Conservation (phyloP, 164 flowering plant species). For the Santalum album region DNA sequence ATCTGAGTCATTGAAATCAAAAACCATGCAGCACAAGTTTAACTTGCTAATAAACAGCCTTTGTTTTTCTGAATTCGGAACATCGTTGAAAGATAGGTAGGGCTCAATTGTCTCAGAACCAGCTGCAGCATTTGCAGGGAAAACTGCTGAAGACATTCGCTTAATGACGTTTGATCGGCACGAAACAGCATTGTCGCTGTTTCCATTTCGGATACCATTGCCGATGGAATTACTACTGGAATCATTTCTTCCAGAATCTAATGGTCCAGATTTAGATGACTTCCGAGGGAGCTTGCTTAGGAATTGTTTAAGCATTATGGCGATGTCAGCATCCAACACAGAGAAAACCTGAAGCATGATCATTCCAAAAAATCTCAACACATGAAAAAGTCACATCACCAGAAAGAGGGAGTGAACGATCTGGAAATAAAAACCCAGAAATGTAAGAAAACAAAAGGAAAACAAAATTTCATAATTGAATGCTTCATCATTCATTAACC, state of each 20-base stretch:
- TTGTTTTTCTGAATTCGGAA: conserved; percentile 41
- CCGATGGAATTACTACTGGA: conserved; percentile 17
- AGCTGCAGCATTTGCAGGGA: conserved; percentile 37
- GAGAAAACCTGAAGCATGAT: conserved; percentile 9
- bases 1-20: conserved; percentile 32
- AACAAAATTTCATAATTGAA: too few species aligned
- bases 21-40: conserved; percentile 34
- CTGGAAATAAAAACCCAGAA: too few species aligned
- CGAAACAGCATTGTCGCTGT: conserved; percentile 19
- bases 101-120: conserved; percentile 46
- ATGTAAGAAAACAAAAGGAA: too few species aligned
- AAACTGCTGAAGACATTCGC: conserved; percentile 50
- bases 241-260: conserved; percentile 20
- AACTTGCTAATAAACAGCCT: conserved; percentile 46
- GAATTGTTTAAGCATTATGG: conserved; percentile 44
- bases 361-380: too few species aligned
- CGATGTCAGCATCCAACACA: conserved; percentile 9
- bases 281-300: conserved; percentile 41
- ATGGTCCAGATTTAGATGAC: conserved; percentile 25
- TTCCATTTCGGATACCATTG: conserved; percentile 23
- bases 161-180: conserved; percentile 40
- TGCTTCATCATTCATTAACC: too few species aligned
- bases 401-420: too few species aligned
- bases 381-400: too few species aligned
- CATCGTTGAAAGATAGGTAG: conserved; percentile 43